A percentile compares a stretch with the other conserved stretches of the same genome.
Evolutionary conservation across 1,284 basidiomycete species (phyloP).

Genomic region (Tilletia setariae): DNA sequence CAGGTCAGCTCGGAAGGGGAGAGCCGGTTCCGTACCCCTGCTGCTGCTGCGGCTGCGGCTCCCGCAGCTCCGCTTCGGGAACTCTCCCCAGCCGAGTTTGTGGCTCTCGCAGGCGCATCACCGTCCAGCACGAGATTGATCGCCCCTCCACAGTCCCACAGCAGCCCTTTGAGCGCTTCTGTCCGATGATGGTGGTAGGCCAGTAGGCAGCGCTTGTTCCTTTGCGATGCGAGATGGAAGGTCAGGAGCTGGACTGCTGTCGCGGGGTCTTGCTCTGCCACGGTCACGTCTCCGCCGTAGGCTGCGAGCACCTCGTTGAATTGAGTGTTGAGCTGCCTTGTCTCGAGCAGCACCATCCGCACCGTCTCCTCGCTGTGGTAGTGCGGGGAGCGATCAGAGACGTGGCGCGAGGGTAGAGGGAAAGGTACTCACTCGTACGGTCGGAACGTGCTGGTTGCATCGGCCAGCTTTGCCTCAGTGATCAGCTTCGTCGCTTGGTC

Average conservation of each 20-base stretch:
- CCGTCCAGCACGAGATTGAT: constrained; percentile 75
- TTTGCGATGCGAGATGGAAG: constrained; percentile 77
- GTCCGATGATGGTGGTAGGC: constrained; percentile 84
- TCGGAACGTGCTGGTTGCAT: constrained; percentile 73
- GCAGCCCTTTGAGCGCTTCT: constrained; percentile 75
- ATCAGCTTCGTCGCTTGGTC: constrained; percentile 85
- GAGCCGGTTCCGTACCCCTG: constrained; percentile 61
- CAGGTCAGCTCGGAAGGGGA: constrained; percentile 89
- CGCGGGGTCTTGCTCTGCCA: constrained; percentile 48
- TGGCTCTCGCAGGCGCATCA: constrained; percentile 11
- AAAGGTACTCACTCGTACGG: constrained; percentile 70
- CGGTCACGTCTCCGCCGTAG: constrained; percentile 56
- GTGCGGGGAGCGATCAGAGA: background rate
- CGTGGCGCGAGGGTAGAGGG: background rate
- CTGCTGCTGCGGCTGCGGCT: background rate
- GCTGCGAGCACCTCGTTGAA: constrained; percentile 57
- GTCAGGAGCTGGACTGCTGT: constrained; percentile 72
- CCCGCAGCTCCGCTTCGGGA: constrained; percentile 3
- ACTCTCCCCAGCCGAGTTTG: background rate
- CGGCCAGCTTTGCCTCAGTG: constrained; percentile 76
- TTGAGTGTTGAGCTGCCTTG: constrained; percentile 70
- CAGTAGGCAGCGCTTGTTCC: constrained; percentile 88
- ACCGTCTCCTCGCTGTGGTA: constrained; percentile 67
- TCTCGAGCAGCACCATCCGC: constrained; percentile 80
- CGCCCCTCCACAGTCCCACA: constrained; percentile 90